Evolutionary conservation across 352 stramenopile genomes (phyloP).

Genomic region (Aphanomyces euteiches): DNA sequence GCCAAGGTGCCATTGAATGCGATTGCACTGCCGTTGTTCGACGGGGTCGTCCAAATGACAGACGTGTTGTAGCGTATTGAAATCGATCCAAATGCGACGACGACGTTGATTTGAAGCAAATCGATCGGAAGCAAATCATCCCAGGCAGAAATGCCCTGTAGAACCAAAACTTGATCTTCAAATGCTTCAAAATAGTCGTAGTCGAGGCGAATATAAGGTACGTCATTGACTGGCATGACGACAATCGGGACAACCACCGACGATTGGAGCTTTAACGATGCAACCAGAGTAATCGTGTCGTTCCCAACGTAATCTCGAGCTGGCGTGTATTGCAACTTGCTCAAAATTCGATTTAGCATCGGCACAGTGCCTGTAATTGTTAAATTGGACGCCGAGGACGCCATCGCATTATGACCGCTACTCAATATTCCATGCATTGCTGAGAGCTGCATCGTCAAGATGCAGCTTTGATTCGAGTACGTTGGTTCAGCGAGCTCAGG

Average conservation of each 20-base stretch:
- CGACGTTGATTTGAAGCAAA: slow-evolving; percentile 35
- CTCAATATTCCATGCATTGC: not conserved
- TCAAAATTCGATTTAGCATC: slow-evolving; percentile 45
- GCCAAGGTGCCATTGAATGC: slow-evolving; percentile 40
- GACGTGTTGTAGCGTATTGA: slow-evolving; percentile 25
- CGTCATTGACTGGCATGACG: slow-evolving; percentile 59
- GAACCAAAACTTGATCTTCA: slow-evolving; percentile 53
- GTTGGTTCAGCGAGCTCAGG: not conserved
- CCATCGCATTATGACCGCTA: not conserved
- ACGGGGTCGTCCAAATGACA: slow-evolving; percentile 1
- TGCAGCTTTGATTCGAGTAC: not conserved
- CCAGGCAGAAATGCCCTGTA: slow-evolving; percentile 43
- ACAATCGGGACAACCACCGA: slow-evolving; percentile 44
- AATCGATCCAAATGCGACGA: slow-evolving; percentile 40
- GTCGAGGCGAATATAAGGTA: slow-evolving; percentile 45
- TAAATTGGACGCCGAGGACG: not conserved
- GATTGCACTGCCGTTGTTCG: slow-evolving; percentile 26
- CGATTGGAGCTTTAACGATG: slow-evolving; percentile 27
- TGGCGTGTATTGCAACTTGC: slow-evolving; percentile 39
- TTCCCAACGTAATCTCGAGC: slow-evolving; percentile 45
- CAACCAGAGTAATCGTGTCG: slow-evolving; percentile 42
- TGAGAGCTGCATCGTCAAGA: not conserved
- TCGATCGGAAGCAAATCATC: slow-evolving; percentile 42
- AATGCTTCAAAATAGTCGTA: slow-evolving; percentile 45
- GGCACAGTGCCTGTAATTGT: slow-evolving; percentile 37